Conservation (phyloP, 2,329 filamentous ascomycete genomes). For the Aspergillus quadricinctus region DNA sequence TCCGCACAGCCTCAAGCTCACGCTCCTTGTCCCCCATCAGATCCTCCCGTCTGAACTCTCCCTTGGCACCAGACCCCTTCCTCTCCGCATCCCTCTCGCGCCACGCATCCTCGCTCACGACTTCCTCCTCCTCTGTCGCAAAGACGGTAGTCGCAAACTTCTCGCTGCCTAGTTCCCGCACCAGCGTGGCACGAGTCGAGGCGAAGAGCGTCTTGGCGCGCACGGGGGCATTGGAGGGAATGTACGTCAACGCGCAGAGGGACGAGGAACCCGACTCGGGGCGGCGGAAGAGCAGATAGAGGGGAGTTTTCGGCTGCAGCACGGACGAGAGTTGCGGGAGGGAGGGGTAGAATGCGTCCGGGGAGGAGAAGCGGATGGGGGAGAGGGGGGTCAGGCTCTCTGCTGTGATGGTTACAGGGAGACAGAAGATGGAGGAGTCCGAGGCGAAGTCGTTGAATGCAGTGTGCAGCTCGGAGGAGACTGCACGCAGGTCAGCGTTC, state of each 20-base stretch:
- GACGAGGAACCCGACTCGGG: constrained; percentile 24
- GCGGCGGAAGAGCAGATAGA: constrained; percentile 59
- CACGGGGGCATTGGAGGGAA: constrained; percentile 59
- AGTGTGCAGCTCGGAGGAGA: constrained; percentile 44
- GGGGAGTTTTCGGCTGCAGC: constrained; percentile 52
- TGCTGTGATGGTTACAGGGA: constrained; percentile 44
- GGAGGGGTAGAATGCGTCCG: constrained; percentile 48
- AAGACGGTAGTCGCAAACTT: constrained; percentile 57
- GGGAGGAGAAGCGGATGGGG: constrained; percentile 37
- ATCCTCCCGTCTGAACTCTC: constrained; percentile 37
- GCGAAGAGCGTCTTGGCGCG: constrained; percentile 64
- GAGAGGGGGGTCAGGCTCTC: constrained; percentile 41
- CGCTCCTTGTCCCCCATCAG: constrained; percentile 61
- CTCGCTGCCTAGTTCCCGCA: constrained; percentile 58
- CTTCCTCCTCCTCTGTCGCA: constrained; percentile 55
- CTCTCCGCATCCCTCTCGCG: constrained; percentile 49
- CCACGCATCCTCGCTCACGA: constrained; percentile 51
- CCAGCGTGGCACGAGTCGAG: constrained; percentile 57
- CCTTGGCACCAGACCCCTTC: constrained; percentile 22
- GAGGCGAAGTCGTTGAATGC: constrained; percentile 43
- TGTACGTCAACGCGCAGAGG: constrained; percentile 56
- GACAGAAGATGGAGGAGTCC: constrained; percentile 39
- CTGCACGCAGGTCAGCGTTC: constrained; percentile 20
- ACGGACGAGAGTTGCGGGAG: constrained; percentile 47
- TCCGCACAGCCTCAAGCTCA: constrained; percentile 53